Conservation (phyloP, 352 stramenopile species). For the Phytophthora quininea region DNA sequence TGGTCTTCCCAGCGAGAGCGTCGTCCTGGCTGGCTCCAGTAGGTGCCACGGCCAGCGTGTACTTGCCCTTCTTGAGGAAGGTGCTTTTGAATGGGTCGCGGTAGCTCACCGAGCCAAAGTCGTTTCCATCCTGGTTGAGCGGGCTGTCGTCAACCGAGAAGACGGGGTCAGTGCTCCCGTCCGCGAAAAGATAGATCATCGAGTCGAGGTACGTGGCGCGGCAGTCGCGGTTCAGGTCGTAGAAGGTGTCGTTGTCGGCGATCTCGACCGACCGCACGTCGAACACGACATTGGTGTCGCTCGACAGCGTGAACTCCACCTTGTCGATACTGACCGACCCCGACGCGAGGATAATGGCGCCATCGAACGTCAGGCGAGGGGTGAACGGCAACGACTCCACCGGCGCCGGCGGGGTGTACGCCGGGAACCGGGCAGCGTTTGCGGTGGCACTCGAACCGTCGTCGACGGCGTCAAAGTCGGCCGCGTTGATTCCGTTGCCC, state of each 20-base stretch:
- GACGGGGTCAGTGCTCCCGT: constrained; percentile 27
- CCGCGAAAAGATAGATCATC: constrained; percentile 61
- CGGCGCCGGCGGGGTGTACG: constrained; percentile 35
- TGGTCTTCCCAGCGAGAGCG: constrained; percentile 33
- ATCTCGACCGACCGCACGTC: constrained; percentile 72
- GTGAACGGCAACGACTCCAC: constrained; percentile 19
- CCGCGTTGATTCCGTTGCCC: constrained; percentile 32
- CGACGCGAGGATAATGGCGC: constrained; percentile 39
- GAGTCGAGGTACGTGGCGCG: constrained; percentile 60
- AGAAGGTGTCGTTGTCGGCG: constrained; percentile 55
- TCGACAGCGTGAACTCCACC: constrained; percentile 49
- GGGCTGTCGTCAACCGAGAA: constrained; percentile 53
- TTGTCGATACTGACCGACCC: constrained; percentile 53
- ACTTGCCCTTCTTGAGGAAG: constrained; percentile 56
- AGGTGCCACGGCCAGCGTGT: constrained; percentile 47
- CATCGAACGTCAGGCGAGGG: constrained; percentile 27
- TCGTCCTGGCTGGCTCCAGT: constrained; percentile 28
- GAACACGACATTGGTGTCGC: constrained; percentile 52
- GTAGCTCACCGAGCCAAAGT: constrained; percentile 57
- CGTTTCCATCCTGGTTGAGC: constrained; percentile 18
- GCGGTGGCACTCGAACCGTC: constrained; percentile 11
- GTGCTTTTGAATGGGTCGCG: constrained; percentile 56
- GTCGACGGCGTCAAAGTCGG: constrained; percentile 47
- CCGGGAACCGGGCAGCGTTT: constrained; percentile 48
- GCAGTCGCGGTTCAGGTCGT: constrained; percentile 74